Evolutionary conservation across 2,329 filamentous ascomycete genomes (phyloP).

Genomic region (Salinomyces thailandicus): DNA sequence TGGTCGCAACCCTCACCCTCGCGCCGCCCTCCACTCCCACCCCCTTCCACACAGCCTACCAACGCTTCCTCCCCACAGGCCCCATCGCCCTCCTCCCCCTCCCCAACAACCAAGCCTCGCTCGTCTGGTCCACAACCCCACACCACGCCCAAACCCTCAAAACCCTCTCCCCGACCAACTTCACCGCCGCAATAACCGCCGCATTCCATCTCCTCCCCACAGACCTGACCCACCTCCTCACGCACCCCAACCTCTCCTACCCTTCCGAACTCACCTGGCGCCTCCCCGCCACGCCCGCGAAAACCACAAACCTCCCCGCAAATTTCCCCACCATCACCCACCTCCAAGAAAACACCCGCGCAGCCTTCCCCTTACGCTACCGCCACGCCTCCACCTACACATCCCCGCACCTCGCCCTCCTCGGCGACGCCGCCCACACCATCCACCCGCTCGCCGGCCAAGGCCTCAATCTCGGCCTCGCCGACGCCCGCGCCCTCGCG

Average conservation of each 20-base stretch:
- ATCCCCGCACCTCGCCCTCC: conserved; percentile 76
- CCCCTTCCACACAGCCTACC: conserved; percentile 67
- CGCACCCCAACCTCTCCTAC: conserved; percentile 23
- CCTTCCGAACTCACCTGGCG: conserved; percentile 67
- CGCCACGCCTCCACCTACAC: conserved; percentile 92
- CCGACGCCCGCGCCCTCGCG: conserved; percentile 71
- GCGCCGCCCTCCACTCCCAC: conserved; percentile 21
- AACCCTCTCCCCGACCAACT: conserved; percentile 59
- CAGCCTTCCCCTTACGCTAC: conserved; percentile 83
- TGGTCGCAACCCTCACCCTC: conserved; percentile 79
- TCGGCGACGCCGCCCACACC: conserved; percentile 92
- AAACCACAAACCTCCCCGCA: conserved; percentile 27
- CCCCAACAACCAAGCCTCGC: conserved; percentile 67
- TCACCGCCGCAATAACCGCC: conserved; percentile 81
- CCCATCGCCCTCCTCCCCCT: conserved; percentile 86
- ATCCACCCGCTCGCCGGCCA: conserved; percentile 91
- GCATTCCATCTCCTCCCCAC: conserved; percentile 73
- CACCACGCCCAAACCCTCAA: conserved; percentile 70
- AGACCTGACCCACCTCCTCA: conserved; percentile 74
- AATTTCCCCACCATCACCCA: conserved; percentile 48
- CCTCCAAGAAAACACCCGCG: conserved; percentile 69
- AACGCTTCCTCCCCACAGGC: conserved; percentile 86
- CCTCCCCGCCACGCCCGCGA: conserved; percentile 54
- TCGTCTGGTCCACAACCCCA: conserved; percentile 92
- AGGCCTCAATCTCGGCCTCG: conserved; percentile 86